These are phyloP conservation scores for Penstemon newberryi DNA, from an alignment of 257 asterid genomes.

Conservation along the genomic window DNA sequence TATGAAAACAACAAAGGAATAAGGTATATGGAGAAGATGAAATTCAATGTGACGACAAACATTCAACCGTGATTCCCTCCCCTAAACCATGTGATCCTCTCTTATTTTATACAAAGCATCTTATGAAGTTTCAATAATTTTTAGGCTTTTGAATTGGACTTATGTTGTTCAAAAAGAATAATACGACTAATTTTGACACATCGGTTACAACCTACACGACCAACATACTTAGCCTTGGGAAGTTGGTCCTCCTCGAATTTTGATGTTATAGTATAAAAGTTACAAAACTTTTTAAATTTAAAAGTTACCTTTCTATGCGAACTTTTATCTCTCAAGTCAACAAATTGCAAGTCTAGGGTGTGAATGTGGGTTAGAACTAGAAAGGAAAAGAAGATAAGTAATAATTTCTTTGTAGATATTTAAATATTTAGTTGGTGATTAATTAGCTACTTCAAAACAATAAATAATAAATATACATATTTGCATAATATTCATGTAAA, in stretches of 20 bases:
- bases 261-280: constrained; percentile 22
- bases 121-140: constrained; percentile 22
- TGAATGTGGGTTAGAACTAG: no score
- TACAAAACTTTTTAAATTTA: constrained; percentile 22
- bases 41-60: constrained; percentile 51
- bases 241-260: constrained; percentile 35
- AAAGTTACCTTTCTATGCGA: not conserved
- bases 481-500: no score
- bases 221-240: constrained; percentile 57
- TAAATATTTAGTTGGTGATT: no score
- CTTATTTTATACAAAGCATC: constrained; percentile 9
- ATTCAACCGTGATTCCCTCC: constrained; percentile 80
- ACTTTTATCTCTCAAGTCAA: not conserved
- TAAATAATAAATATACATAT: no score
- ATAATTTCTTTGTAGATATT: no score
- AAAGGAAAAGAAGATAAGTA: no score
- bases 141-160: constrained; percentile 28
- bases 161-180: constrained; percentile 26
- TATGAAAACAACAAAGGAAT: constrained; percentile 26
- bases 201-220: constrained; percentile 39
- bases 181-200: constrained; percentile 17
- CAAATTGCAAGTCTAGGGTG: not conserved
- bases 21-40: constrained; percentile 31
- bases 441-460: no score
- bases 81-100: constrained; percentile 46